Base-by-base conservation (phyloP, 352 stramenopile species). In the Paralagenidium karlingii region DNA sequence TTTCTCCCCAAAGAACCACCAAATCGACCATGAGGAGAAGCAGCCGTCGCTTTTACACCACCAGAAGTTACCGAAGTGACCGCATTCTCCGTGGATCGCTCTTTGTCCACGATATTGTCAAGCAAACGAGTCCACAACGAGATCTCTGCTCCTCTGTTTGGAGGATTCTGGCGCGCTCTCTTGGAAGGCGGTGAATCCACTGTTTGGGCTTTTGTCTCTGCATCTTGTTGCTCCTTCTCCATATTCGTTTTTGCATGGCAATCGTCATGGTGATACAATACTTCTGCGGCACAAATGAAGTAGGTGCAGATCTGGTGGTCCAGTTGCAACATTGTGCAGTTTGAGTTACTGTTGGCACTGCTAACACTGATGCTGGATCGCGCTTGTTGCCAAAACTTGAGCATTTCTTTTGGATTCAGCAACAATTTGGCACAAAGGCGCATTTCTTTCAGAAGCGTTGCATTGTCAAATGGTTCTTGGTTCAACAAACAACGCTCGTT, bases 231-330 rank as follows among this genome's bases (percentile, higher is more conserved):
- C n/a, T 51, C 19, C 5, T 26, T 24, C 13, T 32, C 34, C 8
- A 11, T 12, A 24, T 29, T 36, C 16, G 21, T 27, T 6, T 19
- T 18, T 47, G 22, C 8, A 11, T 49, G 40, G 34, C 80, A 52
- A 20, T 39, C 47, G 28, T 82, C 68, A 19, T 82, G 63, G n/a
- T 71, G 60, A 22, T 62, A 66, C 7, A 76, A 54, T 4, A 78
- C 56, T 12, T 82, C 68, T 21, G 68, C 66, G 13, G 46, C 47
- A 36, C 66, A 78, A n/a, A 51, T 44, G 24, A 80, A 64, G 40
- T 71, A 55, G 11, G 53, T 54, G 38, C 63, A 43, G 16, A 59
- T 55, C 27, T 53, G 57, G 26, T 75, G 50, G 21, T 79, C 65
- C 7, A 74, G 60, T 18, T 68, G 58, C 11, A 54, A 31, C 3